phyloP scores from a whole-genome alignment of 2,329 filamentous ascomycete genomes.

The Stenocarpella maydis region DNA sequence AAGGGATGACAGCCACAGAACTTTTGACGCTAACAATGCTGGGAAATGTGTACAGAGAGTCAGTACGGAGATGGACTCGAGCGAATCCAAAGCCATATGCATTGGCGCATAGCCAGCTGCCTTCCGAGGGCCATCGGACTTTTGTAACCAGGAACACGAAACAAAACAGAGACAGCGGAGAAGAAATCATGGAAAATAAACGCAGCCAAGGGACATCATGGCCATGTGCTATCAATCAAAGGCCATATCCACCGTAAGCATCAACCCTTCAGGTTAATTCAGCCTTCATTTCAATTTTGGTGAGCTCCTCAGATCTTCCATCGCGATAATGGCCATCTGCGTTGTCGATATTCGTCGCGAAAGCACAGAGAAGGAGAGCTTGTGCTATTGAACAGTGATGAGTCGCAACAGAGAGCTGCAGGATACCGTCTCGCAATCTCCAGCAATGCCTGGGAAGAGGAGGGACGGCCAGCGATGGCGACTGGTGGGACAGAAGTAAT shows the following conservation, averaged over 20 bases:
- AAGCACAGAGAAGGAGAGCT: not conserved
- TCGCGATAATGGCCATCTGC: not conserved
- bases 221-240: not conserved
- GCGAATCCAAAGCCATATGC: constrained; percentile 12
- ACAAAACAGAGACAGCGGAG: not conserved
- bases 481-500: not conserved
- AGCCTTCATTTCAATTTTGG: not conserved
- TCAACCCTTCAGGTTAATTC: not conserved
- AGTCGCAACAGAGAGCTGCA: not conserved
- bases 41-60: not conserved
- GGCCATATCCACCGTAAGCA: not conserved
- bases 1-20: not conserved
- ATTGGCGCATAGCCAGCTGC: not conserved
- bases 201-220: constrained; percentile 1
- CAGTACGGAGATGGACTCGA: constrained; percentile 2
- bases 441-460: not conserved
- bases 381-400: not conserved
- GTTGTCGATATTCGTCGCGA: not conserved
- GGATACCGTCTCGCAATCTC: not conserved
- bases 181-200: constrained; percentile 6
- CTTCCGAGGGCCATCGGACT: not conserved
- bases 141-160: not conserved
- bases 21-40: not conserved
- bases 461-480: not conserved
- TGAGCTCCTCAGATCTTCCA: not conserved